Base-by-base conservation (phyloP, 306 rosid genomes). In the Quercus dentata region DNA sequence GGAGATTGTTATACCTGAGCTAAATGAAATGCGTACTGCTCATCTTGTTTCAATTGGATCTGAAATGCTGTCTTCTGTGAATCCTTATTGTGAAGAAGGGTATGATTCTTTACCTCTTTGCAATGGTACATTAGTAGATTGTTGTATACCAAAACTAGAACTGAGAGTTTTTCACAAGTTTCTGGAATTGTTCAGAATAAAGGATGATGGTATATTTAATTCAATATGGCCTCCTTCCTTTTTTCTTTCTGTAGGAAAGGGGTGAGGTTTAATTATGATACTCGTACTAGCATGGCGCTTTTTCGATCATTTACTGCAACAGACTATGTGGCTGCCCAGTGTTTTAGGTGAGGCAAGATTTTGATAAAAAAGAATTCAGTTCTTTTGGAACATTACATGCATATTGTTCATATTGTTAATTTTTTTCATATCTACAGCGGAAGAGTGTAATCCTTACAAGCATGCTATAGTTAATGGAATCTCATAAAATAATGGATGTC, bases 41-140 rank as follows among this genome's bases (percentile, higher is more conserved):
- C 99, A 94, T 86, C 2, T 91, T 74, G 92, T 94, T 86, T 83
- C 99, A 56, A 90, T 94, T 81, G 99, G 97, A 61, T 88, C 99
- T 30, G 99, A 92, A 88, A 78, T 82, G 84, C 18, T 78, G 21
- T 46, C 82, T 79, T 85, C 92, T 20, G 13, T 94, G 35, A 94
- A 76, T 87, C 89, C 99, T 35, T 84, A 90, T 84, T 73, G 51
- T 68, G 94, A 85, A 27, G 99, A 92, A 6, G 99, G 99, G 98
- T 94, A 88, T 56, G 89, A 82, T 81, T 65, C 68, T 76, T 58
- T 78, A 67, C 62, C 58, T 65, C 31, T 38, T 14, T 55, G 54
- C 1, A n/a, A 55, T 18, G 68, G 76, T 74, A 70, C 35, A 63
- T 75, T 51, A 54, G n/a, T 31, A 71, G 75, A 71, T 82, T 70